Evolutionary conservation across 2,329 filamentous ascomycete genomes (phyloP).

Genomic region (Orbilia ellipsospora): DNA sequence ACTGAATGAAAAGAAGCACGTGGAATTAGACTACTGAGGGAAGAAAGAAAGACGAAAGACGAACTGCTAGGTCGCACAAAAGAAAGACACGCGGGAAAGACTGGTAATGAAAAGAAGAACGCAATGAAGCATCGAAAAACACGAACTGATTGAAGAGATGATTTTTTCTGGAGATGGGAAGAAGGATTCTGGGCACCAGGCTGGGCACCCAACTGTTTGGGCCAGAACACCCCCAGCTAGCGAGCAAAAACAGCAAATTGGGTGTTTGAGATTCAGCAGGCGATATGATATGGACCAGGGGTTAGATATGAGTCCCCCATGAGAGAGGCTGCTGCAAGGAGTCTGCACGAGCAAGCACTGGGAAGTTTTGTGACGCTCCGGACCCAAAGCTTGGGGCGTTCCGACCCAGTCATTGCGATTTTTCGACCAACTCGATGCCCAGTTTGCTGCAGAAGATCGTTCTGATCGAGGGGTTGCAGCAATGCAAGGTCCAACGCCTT

Average conservation of each 20-base stretch:
- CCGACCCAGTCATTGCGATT: slow-evolving; percentile 38
- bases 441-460: slow-evolving; percentile 19
- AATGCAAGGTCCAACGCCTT: slow-evolving; percentile 24
- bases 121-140: slow-evolving; percentile 19
- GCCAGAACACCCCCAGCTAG: slow-evolving; percentile 40
- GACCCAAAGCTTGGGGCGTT: slow-evolving; percentile 25
- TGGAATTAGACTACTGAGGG: slow-evolving; percentile 17
- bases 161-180: slow-evolving; percentile 19
- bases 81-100: slow-evolving; percentile 49
- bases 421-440: slow-evolving; percentile 12
- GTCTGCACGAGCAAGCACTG: slow-evolving; percentile 23
- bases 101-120: slow-evolving; percentile 40
- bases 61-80: slow-evolving; percentile 17
- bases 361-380: slow-evolving; percentile 20
- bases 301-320: slow-evolving; percentile 37
- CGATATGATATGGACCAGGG: slow-evolving; percentile 48
- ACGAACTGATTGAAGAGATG: slow-evolving; percentile 26
- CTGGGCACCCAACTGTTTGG: slow-evolving; percentile 37
- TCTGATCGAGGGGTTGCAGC: slow-evolving; percentile 29
- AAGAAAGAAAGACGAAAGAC: slow-evolving; percentile 14
- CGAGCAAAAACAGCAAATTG: slow-evolving; percentile 48
- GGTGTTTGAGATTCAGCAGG: slow-evolving; percentile 49
- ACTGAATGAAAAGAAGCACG: slow-evolving; percentile 48
- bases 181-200: slow-evolving; percentile 6
- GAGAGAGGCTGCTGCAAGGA: slow-evolving; percentile 17